phyloP scores from a whole-genome alignment of 495 filamentous ascomycete species.

The Astrothelium subdiscretum region DNA sequence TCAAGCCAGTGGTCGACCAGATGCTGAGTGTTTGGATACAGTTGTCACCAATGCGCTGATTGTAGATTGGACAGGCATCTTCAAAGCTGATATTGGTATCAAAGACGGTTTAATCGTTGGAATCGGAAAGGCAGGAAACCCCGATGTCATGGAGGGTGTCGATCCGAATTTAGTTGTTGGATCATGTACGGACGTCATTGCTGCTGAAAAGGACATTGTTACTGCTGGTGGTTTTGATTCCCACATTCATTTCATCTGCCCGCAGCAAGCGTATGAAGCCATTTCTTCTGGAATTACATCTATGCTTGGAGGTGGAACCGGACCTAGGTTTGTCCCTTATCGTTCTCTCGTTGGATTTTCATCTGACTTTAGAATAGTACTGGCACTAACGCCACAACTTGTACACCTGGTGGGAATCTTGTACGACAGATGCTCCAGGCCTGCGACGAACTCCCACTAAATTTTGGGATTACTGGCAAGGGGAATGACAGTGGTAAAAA shows the following conservation, averaged over 20 bases:
- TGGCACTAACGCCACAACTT: slow-evolving; percentile 91
- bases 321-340: slow-evolving; percentile 48
- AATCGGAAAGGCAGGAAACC: slow-evolving; percentile 94
- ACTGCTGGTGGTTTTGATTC: slow-evolving; percentile 88
- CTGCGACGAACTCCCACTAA: slow-evolving; percentile 74
- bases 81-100: slow-evolving; percentile 94
- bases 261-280: slow-evolving; percentile 82
- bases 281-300: slow-evolving; percentile 84
- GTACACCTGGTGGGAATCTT: slow-evolving; percentile 75
- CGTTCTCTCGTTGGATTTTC: slow-evolving; percentile 7
- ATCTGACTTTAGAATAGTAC: slow-evolving; percentile 41
- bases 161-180: slow-evolving; percentile 70
- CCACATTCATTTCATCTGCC: slow-evolving; percentile 95
- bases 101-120: slow-evolving; percentile 79
- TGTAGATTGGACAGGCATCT: slow-evolving; percentile 85
- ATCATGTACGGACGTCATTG: slow-evolving; percentile 88
- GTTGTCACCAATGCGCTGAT: slow-evolving; percentile 89
- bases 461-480: slow-evolving; percentile 91
- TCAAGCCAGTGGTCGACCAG: slow-evolving; percentile 65
- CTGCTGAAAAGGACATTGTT: slow-evolving; percentile 84
- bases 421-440: slow-evolving; percentile 91
- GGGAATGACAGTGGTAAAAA: slow-evolving; percentile 72
- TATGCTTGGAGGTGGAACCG: slow-evolving; percentile 84
- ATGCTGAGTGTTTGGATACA: slow-evolving; percentile 66
- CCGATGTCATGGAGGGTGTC: slow-evolving; percentile 91